Evolutionary conservation across 495 filamentous ascomycete genomes (phyloP), one percentile per base, ranked within the genome.

Genomic region (Penicillium tannophilum): DNA sequence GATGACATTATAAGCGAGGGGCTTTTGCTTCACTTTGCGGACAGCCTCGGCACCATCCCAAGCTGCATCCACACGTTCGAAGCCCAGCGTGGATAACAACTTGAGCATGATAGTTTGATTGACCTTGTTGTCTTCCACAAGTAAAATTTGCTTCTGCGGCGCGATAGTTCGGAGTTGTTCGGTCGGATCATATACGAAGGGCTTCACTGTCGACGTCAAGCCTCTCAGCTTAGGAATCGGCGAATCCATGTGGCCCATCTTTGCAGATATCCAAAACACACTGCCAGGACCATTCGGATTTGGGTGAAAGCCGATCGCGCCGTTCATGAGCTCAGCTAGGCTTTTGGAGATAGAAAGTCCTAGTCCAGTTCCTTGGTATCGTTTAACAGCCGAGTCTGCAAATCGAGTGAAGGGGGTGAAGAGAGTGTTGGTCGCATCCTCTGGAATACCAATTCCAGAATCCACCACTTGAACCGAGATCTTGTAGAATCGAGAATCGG

Each of bases 331-430:
- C 54, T 93, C 87, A 1, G 92, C 85, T 6, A 96, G 72, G 56
- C 84, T 86, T 65, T 93, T 92, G 70, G 84, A 89, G 55, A 96
- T 94, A 4, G 90, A 90, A 35, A 94, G 70, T 2, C 91, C 91
- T 2, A 93, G 71, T 2, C 90, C 91, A 5, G 91, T 95, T 3
- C 92, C 91, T 24, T 90, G 91, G 69, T 91, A 94, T 30, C 82
- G 81, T 43, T 88, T 81, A 10, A 86, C 87, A 6, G 87, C 90
- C 3, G 88, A 90, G 20, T 91, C 80, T 62, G 94, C 92, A 24
- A 90, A 91, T 67, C 94, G 90, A 45, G 86, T 89, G 64, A 95
- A 96, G 1, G 92, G 92, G 41, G 89, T 88, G 77, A 96, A 96
- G 2, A 96, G 78, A 16, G 82, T 83, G 61, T 84, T 84, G 16